Conservation (phyloP, 2,329 filamentous ascomycete genomes). For the Sporothrix mexicana region DNA sequence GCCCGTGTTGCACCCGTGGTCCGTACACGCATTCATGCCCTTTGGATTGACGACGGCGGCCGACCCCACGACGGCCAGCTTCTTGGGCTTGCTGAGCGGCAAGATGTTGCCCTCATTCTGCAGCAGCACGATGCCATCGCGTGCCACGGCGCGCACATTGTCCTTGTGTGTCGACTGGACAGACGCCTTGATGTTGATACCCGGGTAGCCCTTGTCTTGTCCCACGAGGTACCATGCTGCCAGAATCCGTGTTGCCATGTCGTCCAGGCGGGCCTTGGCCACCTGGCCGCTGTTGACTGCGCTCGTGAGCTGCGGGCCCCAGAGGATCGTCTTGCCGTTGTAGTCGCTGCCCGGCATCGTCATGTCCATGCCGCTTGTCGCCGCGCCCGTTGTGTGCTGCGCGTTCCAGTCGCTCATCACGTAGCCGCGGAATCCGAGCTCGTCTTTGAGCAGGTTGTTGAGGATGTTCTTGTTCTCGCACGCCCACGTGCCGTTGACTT, state of each 20-base stretch:
- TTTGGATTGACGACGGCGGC: constrained; percentile 65
- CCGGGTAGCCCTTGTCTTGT: constrained; percentile 59
- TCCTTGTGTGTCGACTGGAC: constrained; percentile 66
- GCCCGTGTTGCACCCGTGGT: constrained; percentile 65
- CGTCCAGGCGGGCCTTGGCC: constrained; percentile 65
- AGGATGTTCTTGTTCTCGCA: constrained; percentile 68
- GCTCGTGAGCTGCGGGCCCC: constrained; percentile 59
- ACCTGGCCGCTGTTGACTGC: constrained; percentile 65
- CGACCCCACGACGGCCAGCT: constrained; percentile 66
- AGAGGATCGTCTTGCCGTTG: constrained; percentile 59
- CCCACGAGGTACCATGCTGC: constrained; percentile 65
- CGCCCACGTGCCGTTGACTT: constrained; percentile 70
- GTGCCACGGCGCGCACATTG: constrained; percentile 62
- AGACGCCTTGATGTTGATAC: constrained; percentile 59
- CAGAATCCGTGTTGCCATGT: constrained; percentile 70
- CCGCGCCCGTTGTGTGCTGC: constrained; percentile 72
- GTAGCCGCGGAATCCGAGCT: constrained; percentile 75
- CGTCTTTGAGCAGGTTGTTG: constrained; percentile 68
- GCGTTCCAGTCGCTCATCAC: constrained; percentile 72
- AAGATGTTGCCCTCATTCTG: constrained; percentile 66
- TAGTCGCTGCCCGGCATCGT: constrained; percentile 75
- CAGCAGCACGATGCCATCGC: constrained; percentile 68
- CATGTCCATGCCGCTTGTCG: constrained; percentile 77
- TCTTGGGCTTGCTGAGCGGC: constrained; percentile 60
- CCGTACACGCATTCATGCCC: constrained; percentile 67